Conservation (phyloP, 73 alveolate genomes). For the Tetrahymena borealis region DNA sequence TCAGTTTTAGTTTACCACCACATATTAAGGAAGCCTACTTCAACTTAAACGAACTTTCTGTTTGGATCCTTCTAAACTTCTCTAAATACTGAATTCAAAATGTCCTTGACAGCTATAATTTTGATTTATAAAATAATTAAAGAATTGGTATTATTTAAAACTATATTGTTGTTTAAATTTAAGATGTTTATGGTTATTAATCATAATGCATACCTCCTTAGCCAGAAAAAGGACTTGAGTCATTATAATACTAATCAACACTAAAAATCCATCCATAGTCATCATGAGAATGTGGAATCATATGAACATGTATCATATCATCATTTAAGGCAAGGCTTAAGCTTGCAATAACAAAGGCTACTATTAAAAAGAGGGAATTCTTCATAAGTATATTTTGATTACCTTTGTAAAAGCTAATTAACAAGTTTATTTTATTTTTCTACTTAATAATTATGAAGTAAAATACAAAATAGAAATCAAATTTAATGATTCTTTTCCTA, state of each 20-base stretch:
- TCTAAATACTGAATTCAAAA: neutral
- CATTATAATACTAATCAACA: slow-evolving; percentile 62
- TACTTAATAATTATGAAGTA: too few relatives aligned
- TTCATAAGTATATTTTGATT: too few relatives aligned
- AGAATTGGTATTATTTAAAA: neutral
- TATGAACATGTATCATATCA: slow-evolving; percentile 45
- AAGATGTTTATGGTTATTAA: neutral
- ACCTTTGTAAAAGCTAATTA: too few relatives aligned
- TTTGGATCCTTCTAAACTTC: neutral
- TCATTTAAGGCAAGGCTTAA: neutral
- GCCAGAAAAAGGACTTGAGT: slow-evolving; percentile 14
- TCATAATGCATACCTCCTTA: neutral
- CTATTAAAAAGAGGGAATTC: too few relatives aligned
- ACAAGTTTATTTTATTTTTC: too few relatives aligned
- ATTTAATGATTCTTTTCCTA: too few relatives aligned
- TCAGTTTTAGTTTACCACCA: slow-evolving; percentile 41
- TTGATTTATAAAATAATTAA: neutral
- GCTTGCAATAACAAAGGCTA: too few relatives aligned
- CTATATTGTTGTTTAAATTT: neutral
- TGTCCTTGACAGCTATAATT: neutral
- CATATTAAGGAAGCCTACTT: slow-evolving; percentile 28
- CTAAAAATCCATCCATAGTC: slow-evolving; percentile 95
- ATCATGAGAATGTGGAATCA: slow-evolving; percentile 90
- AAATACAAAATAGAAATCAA: too few relatives aligned
- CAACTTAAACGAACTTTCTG: slow-evolving; percentile 24